Evolutionary conservation across 2,329 filamentous ascomycete genomes (phyloP).

Genomic region (Mycosphaerella arachidis): DNA sequence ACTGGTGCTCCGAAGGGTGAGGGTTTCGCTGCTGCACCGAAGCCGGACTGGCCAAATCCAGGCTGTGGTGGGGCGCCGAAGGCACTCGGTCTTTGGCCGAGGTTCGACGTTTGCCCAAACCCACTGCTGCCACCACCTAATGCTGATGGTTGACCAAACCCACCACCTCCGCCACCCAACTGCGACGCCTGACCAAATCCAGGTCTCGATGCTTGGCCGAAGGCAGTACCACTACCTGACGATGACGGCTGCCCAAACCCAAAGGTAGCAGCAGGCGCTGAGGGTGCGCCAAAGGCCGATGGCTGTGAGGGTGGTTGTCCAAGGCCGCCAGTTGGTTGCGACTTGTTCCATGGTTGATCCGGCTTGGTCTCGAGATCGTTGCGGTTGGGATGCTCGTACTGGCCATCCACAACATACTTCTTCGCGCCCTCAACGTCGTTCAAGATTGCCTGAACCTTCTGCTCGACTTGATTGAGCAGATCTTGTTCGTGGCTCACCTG

Average conservation of each 20-base stretch:
- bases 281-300: slow-evolving; percentile 5
- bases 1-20: neutral
- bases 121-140: slow-evolving; percentile 33
- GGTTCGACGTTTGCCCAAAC: slow-evolving; percentile 31
- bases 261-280: slow-evolving; percentile 5
- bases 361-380: slow-evolving; percentile 14
- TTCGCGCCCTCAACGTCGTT: slow-evolving; percentile 68
- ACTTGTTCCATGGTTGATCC: slow-evolving; percentile 7
- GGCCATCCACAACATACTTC: slow-evolving; percentile 61
- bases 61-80: slow-evolving; percentile 10
- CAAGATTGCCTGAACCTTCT: slow-evolving; percentile 60
- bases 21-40: slow-evolving; percentile 14
- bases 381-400: slow-evolving; percentile 71
- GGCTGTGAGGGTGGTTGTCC: slow-evolving; percentile 9
- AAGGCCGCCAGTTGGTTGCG: slow-evolving; percentile 5
- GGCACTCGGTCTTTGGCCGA: slow-evolving; percentile 12
- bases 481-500: slow-evolving; percentile 18
- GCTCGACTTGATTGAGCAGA: slow-evolving; percentile 18
- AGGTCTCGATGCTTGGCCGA: slow-evolving; percentile 11
- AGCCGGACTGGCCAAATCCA: slow-evolving; percentile 9
- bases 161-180: slow-evolving; percentile 11
- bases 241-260: slow-evolving; percentile 21
- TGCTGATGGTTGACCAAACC: slow-evolving; percentile 24
- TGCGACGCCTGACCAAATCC: slow-evolving; percentile 27
- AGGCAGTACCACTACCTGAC: slow-evolving; percentile 2